A percentile compares a stretch with the other conserved stretches of the same genome.
Evolutionary conservation across 495 filamentous ascomycete species (phyloP).

Genomic region (Podospora tetraspora): DNA sequence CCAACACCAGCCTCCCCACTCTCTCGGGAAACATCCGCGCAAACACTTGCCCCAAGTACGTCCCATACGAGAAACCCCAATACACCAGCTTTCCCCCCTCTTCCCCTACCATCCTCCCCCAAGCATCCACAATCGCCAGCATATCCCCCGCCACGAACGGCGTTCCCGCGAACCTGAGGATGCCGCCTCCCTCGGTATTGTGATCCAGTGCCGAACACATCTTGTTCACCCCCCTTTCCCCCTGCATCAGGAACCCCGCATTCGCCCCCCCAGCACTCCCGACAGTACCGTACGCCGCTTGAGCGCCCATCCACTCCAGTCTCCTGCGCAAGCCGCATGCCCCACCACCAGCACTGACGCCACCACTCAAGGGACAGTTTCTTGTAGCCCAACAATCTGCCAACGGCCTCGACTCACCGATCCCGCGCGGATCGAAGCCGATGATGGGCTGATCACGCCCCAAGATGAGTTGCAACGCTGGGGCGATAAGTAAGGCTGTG

Average conservation of each 20-base stretch:
- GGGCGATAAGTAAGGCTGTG: constrained; percentile 24
- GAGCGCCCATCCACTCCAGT: constrained; percentile 15
- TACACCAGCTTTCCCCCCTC: constrained; percentile 43
- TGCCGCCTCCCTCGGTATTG: constrained; percentile 15
- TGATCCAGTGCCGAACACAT: constrained; percentile 35
- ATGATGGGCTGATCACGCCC: constrained; percentile 39
- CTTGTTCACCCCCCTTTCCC: constrained; percentile 27
- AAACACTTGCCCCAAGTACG: constrained; percentile 50
- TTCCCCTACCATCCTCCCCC: constrained; percentile 31
- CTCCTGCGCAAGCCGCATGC: neutral
- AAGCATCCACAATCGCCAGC: constrained; percentile 37
- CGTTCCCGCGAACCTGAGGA: constrained; percentile 30
- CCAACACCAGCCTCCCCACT: constrained; percentile 38
- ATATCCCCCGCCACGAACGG: constrained; percentile 35
- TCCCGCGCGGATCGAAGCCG: constrained; percentile 43
- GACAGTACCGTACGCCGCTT: constrained; percentile 21
- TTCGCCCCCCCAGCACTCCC: constrained; percentile 36
- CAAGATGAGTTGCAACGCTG: constrained; percentile 31
- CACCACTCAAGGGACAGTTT: neutral
- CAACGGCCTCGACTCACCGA: constrained; percentile 34
- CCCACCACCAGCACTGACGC: neutral
- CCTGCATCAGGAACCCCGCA: constrained; percentile 26
- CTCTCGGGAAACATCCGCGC: constrained; percentile 40
- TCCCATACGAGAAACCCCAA: constrained; percentile 61
- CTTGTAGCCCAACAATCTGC: constrained; percentile 36